A percentile compares a stretch with the other conserved stretches of the same genome.
Evolutionary conservation across 345 rosid genomes (phyloP).

Genomic region (Stellera chamaejasme): DNA sequence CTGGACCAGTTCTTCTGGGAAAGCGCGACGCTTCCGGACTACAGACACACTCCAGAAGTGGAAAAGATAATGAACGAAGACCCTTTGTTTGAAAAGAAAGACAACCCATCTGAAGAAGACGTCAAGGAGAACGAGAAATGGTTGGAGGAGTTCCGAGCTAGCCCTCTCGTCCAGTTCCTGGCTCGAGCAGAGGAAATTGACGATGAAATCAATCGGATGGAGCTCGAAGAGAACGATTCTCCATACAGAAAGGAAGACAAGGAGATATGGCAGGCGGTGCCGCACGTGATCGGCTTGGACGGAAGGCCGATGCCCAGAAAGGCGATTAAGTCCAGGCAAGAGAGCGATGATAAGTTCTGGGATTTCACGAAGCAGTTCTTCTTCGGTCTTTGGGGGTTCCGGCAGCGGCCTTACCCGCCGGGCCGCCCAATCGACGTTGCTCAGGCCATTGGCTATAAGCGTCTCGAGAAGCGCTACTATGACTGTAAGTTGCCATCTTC

Average conservation of each 20-base stretch:
- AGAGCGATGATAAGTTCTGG: slow-evolving; percentile 92
- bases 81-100: slow-evolving; percentile 51
- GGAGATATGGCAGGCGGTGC: slow-evolving; percentile 64
- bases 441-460: slow-evolving; percentile 86
- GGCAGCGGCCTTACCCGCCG: slow-evolving; percentile 81
- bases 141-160: slow-evolving; percentile 57
- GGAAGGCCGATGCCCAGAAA: slow-evolving; percentile 91
- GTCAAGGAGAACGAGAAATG: slow-evolving; percentile 56
- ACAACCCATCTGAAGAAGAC: slow-evolving; percentile 62
- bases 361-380: slow-evolving; percentile 76
- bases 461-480: slow-evolving; percentile 76
- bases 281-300: slow-evolving; percentile 64
- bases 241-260: slow-evolving; percentile 65
- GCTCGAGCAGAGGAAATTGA: slow-evolving; percentile 54
- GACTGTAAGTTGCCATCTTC: slow-evolving; percentile 48
- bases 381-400: slow-evolving; percentile 88
- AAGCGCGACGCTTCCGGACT: slow-evolving; percentile 63
- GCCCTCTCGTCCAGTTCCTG: slow-evolving; percentile 65
- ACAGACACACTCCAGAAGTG: slow-evolving; percentile 73
- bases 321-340: slow-evolving; percentile 54
- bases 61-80: slow-evolving; percentile 56
- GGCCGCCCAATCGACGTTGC: slow-evolving; percentile 81
- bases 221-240: slow-evolving; percentile 41
- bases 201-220: slow-evolving; percentile 48
- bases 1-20: slow-evolving; percentile 72